phyloP scores from a whole-genome alignment of 2,329 filamentous ascomycete species.

The Colletotrichum gloeosporioides region DNA sequence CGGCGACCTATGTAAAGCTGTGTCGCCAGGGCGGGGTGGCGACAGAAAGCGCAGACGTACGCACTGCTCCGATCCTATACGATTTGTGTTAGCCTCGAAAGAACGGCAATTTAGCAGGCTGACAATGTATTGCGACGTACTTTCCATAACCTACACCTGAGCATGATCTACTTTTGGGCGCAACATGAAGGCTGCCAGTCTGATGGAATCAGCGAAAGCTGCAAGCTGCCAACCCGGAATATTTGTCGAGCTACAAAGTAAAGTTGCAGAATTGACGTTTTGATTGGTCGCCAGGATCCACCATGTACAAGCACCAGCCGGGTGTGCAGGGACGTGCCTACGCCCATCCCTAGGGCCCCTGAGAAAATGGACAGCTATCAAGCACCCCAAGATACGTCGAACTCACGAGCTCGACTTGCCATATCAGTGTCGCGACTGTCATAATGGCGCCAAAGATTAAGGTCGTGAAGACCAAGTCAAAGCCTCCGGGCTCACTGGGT shows the following conservation, averaged over 20 bases:
- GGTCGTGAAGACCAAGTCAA: constrained; percentile 34
- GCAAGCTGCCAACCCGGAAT: not conserved
- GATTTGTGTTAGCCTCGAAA: constrained; percentile 3
- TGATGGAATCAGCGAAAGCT: not conserved
- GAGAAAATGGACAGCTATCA: not conserved
- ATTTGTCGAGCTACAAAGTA: not conserved
- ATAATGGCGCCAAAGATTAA: constrained; percentile 35
- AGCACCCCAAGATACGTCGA: not conserved
- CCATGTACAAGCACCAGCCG: not conserved
- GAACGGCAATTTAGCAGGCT: not conserved
- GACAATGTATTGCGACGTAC: constrained; percentile 28
- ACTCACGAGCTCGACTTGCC: not conserved
- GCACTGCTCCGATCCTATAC: constrained; percentile 39
- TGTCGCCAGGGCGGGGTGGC: constrained; percentile 24
- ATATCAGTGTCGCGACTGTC: not conserved
- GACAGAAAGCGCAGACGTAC: constrained; percentile 48
- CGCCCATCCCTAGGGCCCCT: not conserved
- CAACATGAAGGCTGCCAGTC: constrained; percentile 9
- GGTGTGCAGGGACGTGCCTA: not conserved
- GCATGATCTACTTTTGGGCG: constrained; percentile 36
- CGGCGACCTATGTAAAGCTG: not conserved
- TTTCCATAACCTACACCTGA: constrained; percentile 46
- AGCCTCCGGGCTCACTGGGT: constrained; percentile 31
- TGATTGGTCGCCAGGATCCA: constrained; percentile 1
- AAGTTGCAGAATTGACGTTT: not conserved